Evolutionary conservation across 148 eudicot species (phyloP).

Genomic region (Pouteria glomerata): DNA sequence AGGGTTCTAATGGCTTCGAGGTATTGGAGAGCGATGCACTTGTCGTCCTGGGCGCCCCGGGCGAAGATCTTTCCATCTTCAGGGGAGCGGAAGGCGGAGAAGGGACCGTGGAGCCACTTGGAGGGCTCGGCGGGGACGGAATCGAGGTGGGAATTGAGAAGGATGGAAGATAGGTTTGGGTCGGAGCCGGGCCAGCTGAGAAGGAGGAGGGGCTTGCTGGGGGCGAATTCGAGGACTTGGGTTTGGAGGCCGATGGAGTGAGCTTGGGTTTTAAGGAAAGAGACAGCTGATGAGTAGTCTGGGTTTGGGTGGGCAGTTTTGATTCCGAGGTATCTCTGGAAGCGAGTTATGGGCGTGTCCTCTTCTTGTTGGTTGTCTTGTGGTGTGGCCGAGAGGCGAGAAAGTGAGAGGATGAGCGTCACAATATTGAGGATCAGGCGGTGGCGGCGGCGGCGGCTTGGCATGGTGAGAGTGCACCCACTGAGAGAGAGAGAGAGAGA

Average conservation of each 20-base stretch:
- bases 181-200: slow-evolving; percentile 66
- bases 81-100: slow-evolving; percentile 38
- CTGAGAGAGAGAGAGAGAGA: too few relatives aligned
- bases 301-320: slow-evolving; percentile 88
- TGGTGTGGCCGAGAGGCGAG: slow-evolving; percentile 10
- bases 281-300: slow-evolving; percentile 55
- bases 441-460: neutral
- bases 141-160: slow-evolving; percentile 91
- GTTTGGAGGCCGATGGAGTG: slow-evolving; percentile 45
- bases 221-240: slow-evolving; percentile 34
- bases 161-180: slow-evolving; percentile 68
- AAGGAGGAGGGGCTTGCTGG: slow-evolving; percentile 63
- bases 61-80: slow-evolving; percentile 71
- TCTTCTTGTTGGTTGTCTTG: slow-evolving; percentile 4
- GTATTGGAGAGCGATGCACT: slow-evolving; percentile 72
- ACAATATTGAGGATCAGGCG: neutral
- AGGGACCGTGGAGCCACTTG: slow-evolving; percentile 69
- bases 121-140: slow-evolving; percentile 84
- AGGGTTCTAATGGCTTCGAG: slow-evolving; percentile 66
- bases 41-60: slow-evolving; percentile 90
- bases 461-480: neutral
- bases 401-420: neutral
- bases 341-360: slow-evolving; percentile 39
- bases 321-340: slow-evolving; percentile 70
- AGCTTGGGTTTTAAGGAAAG: slow-evolving; percentile 48